Percentiles rank a stretch among this genome's conserved stretches.
phyloP scores from a whole-genome alignment of 768 basidiomycete species.

The Lentinula aciculospora region DNA sequence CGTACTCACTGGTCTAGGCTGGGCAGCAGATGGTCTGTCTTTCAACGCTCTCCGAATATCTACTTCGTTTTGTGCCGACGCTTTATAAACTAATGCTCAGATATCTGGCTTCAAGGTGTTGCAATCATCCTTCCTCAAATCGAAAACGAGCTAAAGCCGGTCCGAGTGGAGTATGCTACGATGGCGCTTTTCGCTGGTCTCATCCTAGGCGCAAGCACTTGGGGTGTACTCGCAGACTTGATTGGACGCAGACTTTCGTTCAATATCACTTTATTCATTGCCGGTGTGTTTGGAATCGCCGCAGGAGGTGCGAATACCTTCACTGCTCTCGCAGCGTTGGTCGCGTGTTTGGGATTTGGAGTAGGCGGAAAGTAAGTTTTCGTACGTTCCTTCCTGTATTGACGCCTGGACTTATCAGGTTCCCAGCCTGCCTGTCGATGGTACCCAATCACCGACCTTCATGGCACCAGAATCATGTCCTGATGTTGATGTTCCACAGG shows the following conservation, averaged over 20 bases:
- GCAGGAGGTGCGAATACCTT: constrained; percentile 42
- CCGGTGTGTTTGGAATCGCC: constrained; percentile 44
- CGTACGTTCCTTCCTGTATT: constrained; percentile 11
- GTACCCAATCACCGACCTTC: constrained; percentile 18
- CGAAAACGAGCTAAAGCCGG: constrained; percentile 35
- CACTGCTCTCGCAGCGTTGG: constrained; percentile 22
- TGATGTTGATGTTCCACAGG: constrained; percentile 17
- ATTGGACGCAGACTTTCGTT: constrained; percentile 42
- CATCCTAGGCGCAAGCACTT: constrained; percentile 41
- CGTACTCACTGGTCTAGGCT: constrained; percentile 39
- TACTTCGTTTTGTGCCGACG: not conserved
- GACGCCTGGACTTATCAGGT: constrained; percentile 13
- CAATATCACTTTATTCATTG: constrained; percentile 26
- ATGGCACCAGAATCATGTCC: not conserved
- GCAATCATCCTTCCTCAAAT: constrained; percentile 41
- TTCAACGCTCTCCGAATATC: constrained; percentile 1
- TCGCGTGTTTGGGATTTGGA: constrained; percentile 43
- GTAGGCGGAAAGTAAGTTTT: constrained; percentile 44
- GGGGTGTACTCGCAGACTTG: constrained; percentile 46
- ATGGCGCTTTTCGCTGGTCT: constrained; percentile 42
- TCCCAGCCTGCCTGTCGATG: constrained; percentile 37
- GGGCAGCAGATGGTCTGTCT: constrained; percentile 42
- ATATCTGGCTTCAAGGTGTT: constrained; percentile 43
- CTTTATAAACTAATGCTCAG: constrained; percentile 14
- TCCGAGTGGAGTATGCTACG: constrained; percentile 38